phyloP scores from a whole-genome alignment of 148 eudicot species.

The Persicaria maculosa region DNA sequence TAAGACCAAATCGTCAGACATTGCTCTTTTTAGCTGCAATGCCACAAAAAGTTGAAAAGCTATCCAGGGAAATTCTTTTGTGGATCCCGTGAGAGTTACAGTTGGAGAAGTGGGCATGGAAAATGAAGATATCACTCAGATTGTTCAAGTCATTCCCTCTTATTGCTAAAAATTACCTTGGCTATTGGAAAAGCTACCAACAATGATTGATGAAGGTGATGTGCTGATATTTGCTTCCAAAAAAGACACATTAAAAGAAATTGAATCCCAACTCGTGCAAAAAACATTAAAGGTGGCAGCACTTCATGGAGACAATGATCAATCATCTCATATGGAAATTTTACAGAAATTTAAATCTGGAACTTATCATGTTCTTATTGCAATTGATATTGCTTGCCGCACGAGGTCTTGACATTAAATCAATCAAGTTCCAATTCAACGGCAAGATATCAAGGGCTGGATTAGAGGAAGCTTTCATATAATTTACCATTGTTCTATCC shows the following conservation, averaged over 20 bases:
- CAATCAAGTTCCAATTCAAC: no score
- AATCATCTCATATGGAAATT: constrained; percentile 85
- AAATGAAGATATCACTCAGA: constrained; percentile 93
- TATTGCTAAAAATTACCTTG: constrained; percentile 83
- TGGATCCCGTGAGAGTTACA: constrained; percentile 86
- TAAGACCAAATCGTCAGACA: constrained; percentile 95
- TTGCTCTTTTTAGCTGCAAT: constrained; percentile 92
- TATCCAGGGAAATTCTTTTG: constrained; percentile 88
- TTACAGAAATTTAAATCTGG: constrained; percentile 90
- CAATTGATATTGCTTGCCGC: constrained; percentile 99
- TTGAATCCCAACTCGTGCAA: constrained; percentile 69
- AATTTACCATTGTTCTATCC: no score
- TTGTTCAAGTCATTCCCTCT: constrained; percentile 74
- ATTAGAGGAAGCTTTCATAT: no score
- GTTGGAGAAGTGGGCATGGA: constrained; percentile 97
- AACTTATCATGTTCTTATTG: constrained; percentile 80
- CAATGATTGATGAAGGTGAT: constrained; percentile 89
- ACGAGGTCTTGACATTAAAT: constrained; percentile 97
- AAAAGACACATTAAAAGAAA: constrained; percentile 82
- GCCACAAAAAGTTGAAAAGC: constrained; percentile 93
- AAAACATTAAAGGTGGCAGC: constrained; percentile 86
- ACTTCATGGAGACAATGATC: constrained; percentile 98
- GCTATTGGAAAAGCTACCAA: constrained; percentile 80
- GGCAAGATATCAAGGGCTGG: no score
- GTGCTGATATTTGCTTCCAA: constrained; percentile 95